These are phyloP conservation scores for Quercus bicolor DNA, from an alignment of 306 rosid genomes.

Conservation along the genomic window DNA sequence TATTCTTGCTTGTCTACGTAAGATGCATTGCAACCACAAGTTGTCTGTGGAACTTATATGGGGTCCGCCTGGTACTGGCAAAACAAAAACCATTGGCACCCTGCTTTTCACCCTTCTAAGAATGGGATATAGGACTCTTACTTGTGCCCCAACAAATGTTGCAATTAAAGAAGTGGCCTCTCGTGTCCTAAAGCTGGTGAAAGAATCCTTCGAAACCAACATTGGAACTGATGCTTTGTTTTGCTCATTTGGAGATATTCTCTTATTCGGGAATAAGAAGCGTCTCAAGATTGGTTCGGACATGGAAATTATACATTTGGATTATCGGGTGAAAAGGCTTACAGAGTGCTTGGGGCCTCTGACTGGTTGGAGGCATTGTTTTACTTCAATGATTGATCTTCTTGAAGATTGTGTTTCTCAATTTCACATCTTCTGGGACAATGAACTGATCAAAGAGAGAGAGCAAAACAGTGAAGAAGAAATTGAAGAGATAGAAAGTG, in stretches of 20 bases:
- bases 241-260: constrained; percentile 50
- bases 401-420: constrained; percentile 59
- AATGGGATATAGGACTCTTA: constrained; percentile 53
- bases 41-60: constrained; percentile 57
- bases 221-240: constrained; percentile 12
- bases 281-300: constrained; percentile 55
- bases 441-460: constrained; percentile 26
- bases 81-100: constrained; percentile 53
- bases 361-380: constrained; percentile 55
- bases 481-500: constrained; percentile 3
- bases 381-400: constrained; percentile 49
- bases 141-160: constrained; percentile 78
- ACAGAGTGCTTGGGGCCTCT: constrained; percentile 32
- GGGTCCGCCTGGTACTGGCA: constrained; percentile 93
- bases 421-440: constrained; percentile 47
- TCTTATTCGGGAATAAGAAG: constrained; percentile 64
- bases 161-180: constrained; percentile 68
- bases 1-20: constrained; percentile 45
- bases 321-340: constrained; percentile 53
- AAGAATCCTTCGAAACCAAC: constrained; percentile 18
- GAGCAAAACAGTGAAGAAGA: constrained; percentile 1
- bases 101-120: constrained; percentile 38
- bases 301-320: constrained; percentile 51
- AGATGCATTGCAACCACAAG: constrained; percentile 21
- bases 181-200: constrained; percentile 46